Evolutionary conservation across 805 yeast species (phyloP).

Genomic region (Barnettozyma botsteinii): DNA sequence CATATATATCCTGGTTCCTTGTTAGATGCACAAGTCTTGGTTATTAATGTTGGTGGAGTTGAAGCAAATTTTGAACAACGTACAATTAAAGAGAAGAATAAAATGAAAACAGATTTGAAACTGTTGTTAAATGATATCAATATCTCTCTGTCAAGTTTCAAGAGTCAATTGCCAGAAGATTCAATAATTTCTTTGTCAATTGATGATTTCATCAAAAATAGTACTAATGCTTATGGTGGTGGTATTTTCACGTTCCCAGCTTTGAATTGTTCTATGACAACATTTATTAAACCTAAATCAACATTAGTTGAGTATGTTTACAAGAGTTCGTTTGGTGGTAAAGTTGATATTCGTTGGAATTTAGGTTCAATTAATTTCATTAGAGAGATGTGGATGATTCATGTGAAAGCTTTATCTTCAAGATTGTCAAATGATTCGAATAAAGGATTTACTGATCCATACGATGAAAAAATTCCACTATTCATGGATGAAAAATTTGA

Average conservation of each 20-base stretch:
- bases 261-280: slow-evolving; percentile 65
- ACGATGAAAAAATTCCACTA: slow-evolving; percentile 15
- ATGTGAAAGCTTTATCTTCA: slow-evolving; percentile 64
- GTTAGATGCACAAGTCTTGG: slow-evolving; percentile 70
- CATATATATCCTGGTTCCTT: slow-evolving; percentile 82
- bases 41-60: slow-evolving; percentile 49
- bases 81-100: slow-evolving; percentile 29
- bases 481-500: slow-evolving; percentile 31
- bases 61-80: slow-evolving; percentile 48
- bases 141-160: slow-evolving; percentile 61
- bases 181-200: slow-evolving; percentile 41
- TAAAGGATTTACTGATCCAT: slow-evolving; percentile 1
- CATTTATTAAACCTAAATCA: slow-evolving; percentile 52
- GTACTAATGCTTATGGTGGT: slow-evolving; percentile 68
- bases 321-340: slow-evolving; percentile 75
- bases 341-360: slow-evolving; percentile 91
- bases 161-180: slow-evolving; percentile 45
- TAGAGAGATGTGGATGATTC: slow-evolving; percentile 87
- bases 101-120: slow-evolving; percentile 45
- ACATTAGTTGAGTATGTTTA: slow-evolving; percentile 61
- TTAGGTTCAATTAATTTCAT: slow-evolving; percentile 86
- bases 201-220: slow-evolving; percentile 48
- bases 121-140: slow-evolving; percentile 56
- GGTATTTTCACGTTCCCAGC: slow-evolving; percentile 76
- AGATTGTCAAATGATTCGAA: slow-evolving; percentile 38